These are phyloP conservation scores for Candida pseudoglaebosa DNA, from an alignment of 805 yeast genomes.

Conservation along the genomic window DNA sequence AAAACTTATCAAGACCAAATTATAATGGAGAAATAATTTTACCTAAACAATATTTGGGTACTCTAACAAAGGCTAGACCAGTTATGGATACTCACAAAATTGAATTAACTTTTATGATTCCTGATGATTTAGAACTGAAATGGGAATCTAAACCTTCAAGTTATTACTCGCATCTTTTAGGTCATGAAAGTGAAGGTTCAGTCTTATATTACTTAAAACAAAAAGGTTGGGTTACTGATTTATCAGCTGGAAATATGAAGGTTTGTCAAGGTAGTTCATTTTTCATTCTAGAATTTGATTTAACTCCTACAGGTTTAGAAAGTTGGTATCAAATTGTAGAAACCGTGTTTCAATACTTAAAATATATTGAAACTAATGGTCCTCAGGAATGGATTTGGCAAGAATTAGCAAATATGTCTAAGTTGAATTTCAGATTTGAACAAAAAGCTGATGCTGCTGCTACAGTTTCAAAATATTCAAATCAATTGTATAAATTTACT, in stretches of 20 bases:
- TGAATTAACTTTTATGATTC: conserved; percentile 66
- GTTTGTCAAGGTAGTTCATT: conserved; percentile 64
- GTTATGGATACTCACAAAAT: conserved; percentile 74
- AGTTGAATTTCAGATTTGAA: conserved; percentile 69
- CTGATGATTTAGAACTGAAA: conserved; percentile 57
- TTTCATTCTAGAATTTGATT: conserved; percentile 67
- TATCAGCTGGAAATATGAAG: conserved; percentile 68
- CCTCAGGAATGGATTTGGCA: conserved; percentile 78
- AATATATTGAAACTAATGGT: conserved; percentile 48
- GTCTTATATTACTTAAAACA: conserved; percentile 65
- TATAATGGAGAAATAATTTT: conserved; percentile 47
- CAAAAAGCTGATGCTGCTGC: conserved; percentile 71
- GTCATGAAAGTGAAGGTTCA: conserved; percentile 92
- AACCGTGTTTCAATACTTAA: conserved; percentile 68
- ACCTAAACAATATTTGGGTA: conserved; percentile 45
- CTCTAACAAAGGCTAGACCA: conserved; percentile 66
- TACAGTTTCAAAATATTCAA: conserved; percentile 69
- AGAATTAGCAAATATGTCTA: conserved; percentile 69
- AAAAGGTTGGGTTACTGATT: conserved; percentile 71
- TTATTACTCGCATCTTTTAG: conserved; percentile 76
- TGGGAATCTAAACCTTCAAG: conserved; percentile 70
- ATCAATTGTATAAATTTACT: conserved; percentile 48
- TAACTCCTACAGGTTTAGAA: conserved; percentile 68
- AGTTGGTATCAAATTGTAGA: conserved; percentile 59
- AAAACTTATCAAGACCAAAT: conserved; percentile 38